Base-by-base conservation (phyloP, 2,329 filamentous ascomycete genomes). In the Epichloe gansuensis region DNA sequence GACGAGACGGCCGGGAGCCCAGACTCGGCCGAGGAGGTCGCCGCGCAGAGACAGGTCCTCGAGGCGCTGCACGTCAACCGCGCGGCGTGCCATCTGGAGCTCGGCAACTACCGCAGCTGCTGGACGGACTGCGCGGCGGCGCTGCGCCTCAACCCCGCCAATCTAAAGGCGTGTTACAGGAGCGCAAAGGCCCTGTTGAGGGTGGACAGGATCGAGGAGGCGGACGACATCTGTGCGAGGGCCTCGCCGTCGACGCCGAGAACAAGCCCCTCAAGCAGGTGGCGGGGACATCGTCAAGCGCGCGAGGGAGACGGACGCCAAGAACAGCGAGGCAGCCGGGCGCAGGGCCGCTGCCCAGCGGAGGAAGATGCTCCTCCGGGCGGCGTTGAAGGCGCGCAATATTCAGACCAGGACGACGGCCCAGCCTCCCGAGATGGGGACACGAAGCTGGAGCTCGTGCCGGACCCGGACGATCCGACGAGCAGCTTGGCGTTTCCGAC, bases 111-210 rank as follows among this genome's bases (percentile, higher is more conserved):
- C 71, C 84, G 91, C 57, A 85, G 82, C 57, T 90, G 86, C 70
- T 94, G 85, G 62, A 77, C 85, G 47, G 93, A 97, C 74, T 93
- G 91, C 68, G 86, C 85, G 2, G 76, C 81, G 7, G 85, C 88
- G 1, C 76, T 98, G 55, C 80, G 82, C 41, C 74, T 96, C 54
- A 94, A 96, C 69, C 78, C 83, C 3, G 68, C 67, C 49, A 96
- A 95, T 67, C 68, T 94, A 62, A 98, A 98, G 72, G 91, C 93
- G 1, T 89, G 84, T 71, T 98, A 94, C 70, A 86, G 93, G 57
- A 90, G 86, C 52, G 81, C 86, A 2, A 76, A 77, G 55, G 91
- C 93, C 4, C 78, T 95, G 53, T 73, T 95, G 28, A 81, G 84
- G 1, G 80, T 96, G 15, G 85, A 87, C 65, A 88, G 88, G 62